Evolutionary conservation across 257 asterid species (phyloP), one percentile per base, ranked within the genome.

Genomic region (Ligustrum vulgare): DNA sequence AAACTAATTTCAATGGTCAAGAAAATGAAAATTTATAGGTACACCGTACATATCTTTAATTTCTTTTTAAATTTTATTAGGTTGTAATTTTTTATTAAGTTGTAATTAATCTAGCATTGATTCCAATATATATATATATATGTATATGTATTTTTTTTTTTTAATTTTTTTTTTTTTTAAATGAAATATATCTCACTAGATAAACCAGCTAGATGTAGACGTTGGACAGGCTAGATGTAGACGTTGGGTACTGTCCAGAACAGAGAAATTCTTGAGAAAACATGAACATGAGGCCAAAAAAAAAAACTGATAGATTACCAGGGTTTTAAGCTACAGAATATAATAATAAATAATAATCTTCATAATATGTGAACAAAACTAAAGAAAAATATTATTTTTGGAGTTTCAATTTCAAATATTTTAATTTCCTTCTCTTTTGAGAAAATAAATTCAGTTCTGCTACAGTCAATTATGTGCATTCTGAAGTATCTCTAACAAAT

Each of bases 211-310:
- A 83, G 84, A 81, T 79, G 80, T 75, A 73, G 75, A 43, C 74
- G 86, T 70, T 83, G 81, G 80, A n/a, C n/a, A n/a, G n/a, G 84
- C 83, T 79, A 83, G 84, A 81, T 79, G 80, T 75, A 73, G 75
- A 43, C 74, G 86, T 70, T 83, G 81, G 80, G 68, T 22, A 45
- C 23, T 79, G 78, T 65, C 68, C 47, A 31, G 72, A 78, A 62
- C 65, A 16, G 82, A 86, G 80, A 13, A 15, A 22, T 65, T 65
- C n/a, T 28, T 31, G 8, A 7, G 12, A 18, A 28, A 64, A 64
- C 16, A 25, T 64, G 69, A 65, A 64, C 7, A 10, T 64, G 39
- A 32, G 12, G 5, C 10, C 5, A 31, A 15, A 13, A 32, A 8
- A 11, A 16, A 25, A 31, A 64, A 0, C 69, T 25, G 15, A 20